Evolutionary conservation across 2,329 filamentous ascomycete species (phyloP).

Genomic region (Colletotrichum sp.): DNA sequence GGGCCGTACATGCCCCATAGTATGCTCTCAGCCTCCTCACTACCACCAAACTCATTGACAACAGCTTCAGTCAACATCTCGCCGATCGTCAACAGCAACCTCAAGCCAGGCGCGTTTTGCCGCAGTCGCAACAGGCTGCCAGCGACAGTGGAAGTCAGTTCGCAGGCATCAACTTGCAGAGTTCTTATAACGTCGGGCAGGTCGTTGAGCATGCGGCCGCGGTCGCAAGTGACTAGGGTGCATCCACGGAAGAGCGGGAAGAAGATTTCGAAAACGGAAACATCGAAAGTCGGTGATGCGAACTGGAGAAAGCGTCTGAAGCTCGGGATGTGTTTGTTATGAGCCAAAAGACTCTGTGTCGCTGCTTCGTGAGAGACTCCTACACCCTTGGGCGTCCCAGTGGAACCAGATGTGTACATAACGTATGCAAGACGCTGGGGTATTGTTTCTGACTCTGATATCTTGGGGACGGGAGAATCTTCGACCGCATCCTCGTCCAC

Average conservation of each 20-base stretch:
- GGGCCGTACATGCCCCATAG: conserved; percentile 95
- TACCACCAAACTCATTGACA: conserved; percentile 78
- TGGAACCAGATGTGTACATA: conserved; percentile 93
- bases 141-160: conserved; percentile 88
- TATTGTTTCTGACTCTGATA: neutral
- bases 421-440: conserved; percentile 74
- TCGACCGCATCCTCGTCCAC: conserved; percentile 31
- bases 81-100: conserved; percentile 82
- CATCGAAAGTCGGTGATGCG: conserved; percentile 90
- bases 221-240: conserved; percentile 75
- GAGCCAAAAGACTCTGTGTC: conserved; percentile 82
- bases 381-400: conserved; percentile 88
- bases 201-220: conserved; percentile 75
- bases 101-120: conserved; percentile 69
- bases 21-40: conserved; percentile 59
- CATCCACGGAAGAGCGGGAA: conserved; percentile 78
- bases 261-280: conserved; percentile 94
- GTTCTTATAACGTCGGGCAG: conserved; percentile 69
- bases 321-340: conserved; percentile 75
- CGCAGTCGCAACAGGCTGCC: conserved; percentile 76
- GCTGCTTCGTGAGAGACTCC: conserved; percentile 79
- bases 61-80: conserved; percentile 88
- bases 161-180: conserved; percentile 80
- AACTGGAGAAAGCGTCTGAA: conserved; percentile 90
- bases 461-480: neutral